Evolutionary conservation across 179 eudicot species (phyloP).

Genomic region (Camellia oleifera): DNA sequence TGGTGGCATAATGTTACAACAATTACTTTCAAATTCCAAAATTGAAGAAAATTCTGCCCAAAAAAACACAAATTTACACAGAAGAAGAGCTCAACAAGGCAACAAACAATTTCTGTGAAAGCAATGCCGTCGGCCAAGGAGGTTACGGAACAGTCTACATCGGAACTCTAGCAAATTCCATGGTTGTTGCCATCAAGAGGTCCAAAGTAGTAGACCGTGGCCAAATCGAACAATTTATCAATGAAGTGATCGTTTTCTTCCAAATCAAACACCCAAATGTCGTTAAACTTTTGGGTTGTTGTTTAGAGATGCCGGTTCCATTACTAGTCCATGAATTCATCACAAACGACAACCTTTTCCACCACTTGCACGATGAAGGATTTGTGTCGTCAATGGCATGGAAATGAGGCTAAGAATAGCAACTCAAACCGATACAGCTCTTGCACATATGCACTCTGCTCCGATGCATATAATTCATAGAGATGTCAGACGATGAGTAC

Average conservation of each 20-base stretch:
- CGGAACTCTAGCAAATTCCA: neutral
- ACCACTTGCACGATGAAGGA: neutral
- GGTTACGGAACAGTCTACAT: slow-evolving; percentile 11
- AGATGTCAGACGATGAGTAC: slow-evolving; percentile 7
- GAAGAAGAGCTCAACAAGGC: slow-evolving; percentile 6
- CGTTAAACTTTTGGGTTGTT: slow-evolving; percentile 15
- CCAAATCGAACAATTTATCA: slow-evolving; percentile 16
- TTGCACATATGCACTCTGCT: slow-evolving; percentile 16
- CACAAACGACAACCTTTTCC: slow-evolving; percentile 9
- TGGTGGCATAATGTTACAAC: slow-evolving; percentile 12
- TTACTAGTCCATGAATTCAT: slow-evolving; percentile 7
- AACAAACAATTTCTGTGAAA: neutral
- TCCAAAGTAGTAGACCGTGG: neutral
- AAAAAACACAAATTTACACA: neutral
- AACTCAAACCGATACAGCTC: neutral
- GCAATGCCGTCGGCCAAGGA: slow-evolving; percentile 3
- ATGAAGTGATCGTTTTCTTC: slow-evolving; percentile 9
- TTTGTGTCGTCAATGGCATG: neutral
- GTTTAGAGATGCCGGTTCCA: slow-evolving; percentile 12
- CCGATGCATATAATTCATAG: slow-evolving; percentile 7
- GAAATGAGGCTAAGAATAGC: slow-evolving; percentile 9
- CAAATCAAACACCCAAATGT: slow-evolving; percentile 15
- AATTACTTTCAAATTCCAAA: neutral
- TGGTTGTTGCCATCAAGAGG: slow-evolving; percentile 12
- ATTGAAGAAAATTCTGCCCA: neutral